Percentiles rank a stretch among this genome's conserved stretches.
These are phyloP conservation scores for Peronosclerospora sorghi DNA, from an alignment of 352 stramenopile species.

Conservation along the genomic window DNA sequence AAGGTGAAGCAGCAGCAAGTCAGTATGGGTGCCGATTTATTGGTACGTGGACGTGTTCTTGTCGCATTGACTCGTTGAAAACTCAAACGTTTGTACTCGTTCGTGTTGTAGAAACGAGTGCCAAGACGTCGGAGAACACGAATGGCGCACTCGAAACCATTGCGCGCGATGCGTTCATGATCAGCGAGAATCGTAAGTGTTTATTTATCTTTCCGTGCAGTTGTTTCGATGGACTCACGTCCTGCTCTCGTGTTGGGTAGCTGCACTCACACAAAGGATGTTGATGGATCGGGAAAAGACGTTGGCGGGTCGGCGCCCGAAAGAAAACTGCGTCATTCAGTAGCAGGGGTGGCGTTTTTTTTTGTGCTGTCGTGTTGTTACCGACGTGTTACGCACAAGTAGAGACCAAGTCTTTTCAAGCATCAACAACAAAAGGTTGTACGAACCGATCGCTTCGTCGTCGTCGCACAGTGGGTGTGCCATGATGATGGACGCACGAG, in stretches of 20 bases:
- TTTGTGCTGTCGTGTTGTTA: not conserved
- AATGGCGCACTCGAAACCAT: slow-evolving; percentile 81
- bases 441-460: slow-evolving; percentile 23
- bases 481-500: too few species aligned
- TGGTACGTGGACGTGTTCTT: too few species aligned
- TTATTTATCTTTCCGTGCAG: not conserved
- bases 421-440: slow-evolving; percentile 33
- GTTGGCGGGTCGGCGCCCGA: slow-evolving; percentile 52
- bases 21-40: slow-evolving; percentile 84
- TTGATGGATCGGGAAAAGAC: slow-evolving; percentile 74
- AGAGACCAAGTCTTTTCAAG: slow-evolving; percentile 30
- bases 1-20: slow-evolving; percentile 69
- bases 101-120: slow-evolving; percentile 67
- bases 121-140: slow-evolving; percentile 82
- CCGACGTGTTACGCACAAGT: slow-evolving; percentile 9
- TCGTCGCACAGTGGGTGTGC: slow-evolving; percentile 10
- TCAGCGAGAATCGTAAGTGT: slow-evolving; percentile 77
- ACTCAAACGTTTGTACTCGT: too few species aligned
- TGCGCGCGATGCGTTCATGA: slow-evolving; percentile 73
- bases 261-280: slow-evolving; percentile 64
- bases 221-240: slow-evolving; percentile 1
- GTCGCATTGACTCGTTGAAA: too few species aligned
- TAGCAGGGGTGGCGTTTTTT: slow-evolving; percentile 11
- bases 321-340: slow-evolving; percentile 75
- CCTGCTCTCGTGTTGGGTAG: slow-evolving; percentile 16